Evolutionary conservation across 768 basidiomycete genomes (phyloP).

Genomic region (Leccinum variicolor): DNA sequence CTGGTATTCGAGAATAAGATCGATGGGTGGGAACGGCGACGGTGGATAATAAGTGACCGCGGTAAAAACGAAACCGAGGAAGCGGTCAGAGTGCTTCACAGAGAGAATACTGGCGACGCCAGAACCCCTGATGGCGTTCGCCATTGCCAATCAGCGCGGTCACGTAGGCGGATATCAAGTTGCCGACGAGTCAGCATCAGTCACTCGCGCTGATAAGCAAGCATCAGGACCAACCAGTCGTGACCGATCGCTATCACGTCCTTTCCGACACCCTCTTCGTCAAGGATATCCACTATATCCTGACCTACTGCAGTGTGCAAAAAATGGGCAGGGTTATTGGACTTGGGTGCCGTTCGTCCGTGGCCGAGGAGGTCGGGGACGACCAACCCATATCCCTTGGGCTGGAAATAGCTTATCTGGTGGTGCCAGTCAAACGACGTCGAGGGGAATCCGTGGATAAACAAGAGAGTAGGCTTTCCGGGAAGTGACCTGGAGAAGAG

Average conservation of each 20-base stretch:
- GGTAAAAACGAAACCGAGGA: constrained; percentile 38
- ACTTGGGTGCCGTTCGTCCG: constrained; percentile 42
- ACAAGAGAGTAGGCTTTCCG: constrained; percentile 37
- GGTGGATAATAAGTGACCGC: constrained; percentile 34
- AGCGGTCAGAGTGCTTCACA: constrained; percentile 37
- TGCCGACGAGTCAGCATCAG: not conserved
- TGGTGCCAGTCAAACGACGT: constrained; percentile 42
- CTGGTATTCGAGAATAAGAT: constrained; percentile 24
- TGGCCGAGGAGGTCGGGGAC: constrained; percentile 48
- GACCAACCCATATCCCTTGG: constrained; percentile 41
- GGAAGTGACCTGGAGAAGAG: constrained; percentile 24
- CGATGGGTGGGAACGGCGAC: constrained; percentile 22
- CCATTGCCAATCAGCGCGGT: constrained; percentile 1
- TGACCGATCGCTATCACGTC: constrained; percentile 37
- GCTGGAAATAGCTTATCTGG: constrained; percentile 37
- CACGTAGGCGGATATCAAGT: not conserved
- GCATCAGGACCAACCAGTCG: constrained; percentile 32
- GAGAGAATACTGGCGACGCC: constrained; percentile 34
- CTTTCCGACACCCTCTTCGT: constrained; percentile 29
- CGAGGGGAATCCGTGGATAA: constrained; percentile 46
- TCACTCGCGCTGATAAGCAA: not conserved
- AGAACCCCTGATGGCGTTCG: constrained; percentile 32
- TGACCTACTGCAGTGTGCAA: constrained; percentile 22
- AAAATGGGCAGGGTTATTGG: constrained; percentile 29
- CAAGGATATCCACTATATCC: constrained; percentile 39